These are phyloP conservation scores for Globisporangium iwayamae DNA, from an alignment of 352 stramenopile genomes.

Conservation along the genomic window DNA sequence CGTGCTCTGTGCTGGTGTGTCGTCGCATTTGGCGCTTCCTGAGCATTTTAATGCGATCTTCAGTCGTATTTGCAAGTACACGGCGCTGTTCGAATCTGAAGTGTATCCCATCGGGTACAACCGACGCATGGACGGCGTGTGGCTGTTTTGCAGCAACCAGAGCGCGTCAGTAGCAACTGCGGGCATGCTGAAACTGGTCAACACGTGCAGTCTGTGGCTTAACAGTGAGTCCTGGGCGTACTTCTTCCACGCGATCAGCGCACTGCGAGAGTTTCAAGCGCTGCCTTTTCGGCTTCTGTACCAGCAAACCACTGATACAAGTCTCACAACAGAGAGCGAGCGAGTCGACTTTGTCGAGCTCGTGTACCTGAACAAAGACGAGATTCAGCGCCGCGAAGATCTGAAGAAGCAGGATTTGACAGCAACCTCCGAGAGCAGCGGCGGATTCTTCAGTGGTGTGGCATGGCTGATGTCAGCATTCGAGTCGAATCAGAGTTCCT, in stretches of 20 bases:
- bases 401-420: constrained; percentile 32
- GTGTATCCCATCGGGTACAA: constrained; percentile 65
- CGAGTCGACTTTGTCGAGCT: constrained; percentile 51
- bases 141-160: constrained; percentile 64
- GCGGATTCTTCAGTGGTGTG: constrained; percentile 69
- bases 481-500: constrained; percentile 38
- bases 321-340: constrained; percentile 39
- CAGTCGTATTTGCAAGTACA: constrained; percentile 60
- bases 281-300: constrained; percentile 49
- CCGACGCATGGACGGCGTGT: constrained; percentile 44
- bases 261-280: constrained; percentile 60
- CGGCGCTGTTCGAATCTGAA: constrained; percentile 47
- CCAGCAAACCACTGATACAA: background rate
- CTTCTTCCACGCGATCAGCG: constrained; percentile 60
- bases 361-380: constrained; percentile 56
- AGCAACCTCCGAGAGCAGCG: constrained; percentile 16
- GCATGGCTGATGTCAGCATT: constrained; percentile 71
- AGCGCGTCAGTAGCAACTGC: constrained; percentile 66
- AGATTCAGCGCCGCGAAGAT: constrained; percentile 42
- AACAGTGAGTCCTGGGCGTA: constrained; percentile 50
- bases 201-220: constrained; percentile 51
- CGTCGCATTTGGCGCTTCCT: constrained; percentile 42
- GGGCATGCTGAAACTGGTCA: constrained; percentile 64
- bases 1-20: constrained; percentile 57
- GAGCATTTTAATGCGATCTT: constrained; percentile 70